Evolutionary conservation across 1,284 basidiomycete genomes (phyloP), one percentile per base, ranked within the genome.

Genomic region (Ustilago nuda): DNA sequence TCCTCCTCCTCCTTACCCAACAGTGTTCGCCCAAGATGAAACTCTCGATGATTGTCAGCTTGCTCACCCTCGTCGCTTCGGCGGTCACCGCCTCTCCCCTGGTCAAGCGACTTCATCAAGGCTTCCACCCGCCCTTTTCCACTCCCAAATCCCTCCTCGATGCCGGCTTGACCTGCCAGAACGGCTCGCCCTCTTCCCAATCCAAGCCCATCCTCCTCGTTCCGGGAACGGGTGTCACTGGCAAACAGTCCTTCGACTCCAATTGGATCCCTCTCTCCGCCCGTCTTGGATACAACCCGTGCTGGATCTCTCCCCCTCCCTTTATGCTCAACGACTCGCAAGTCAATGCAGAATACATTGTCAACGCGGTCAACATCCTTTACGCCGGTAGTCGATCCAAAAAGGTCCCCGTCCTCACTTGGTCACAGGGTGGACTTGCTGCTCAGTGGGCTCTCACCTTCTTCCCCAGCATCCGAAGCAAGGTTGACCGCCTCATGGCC

Each of bases 311-410:
- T 1, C 66, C 75, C 0, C 66, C 70, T 4, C 75, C 75, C 1
- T 77, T 50, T 46, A 69, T 77, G 70, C 70, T 77, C 43, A 70
- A 73, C 57, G 70, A 72, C 36, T 52, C 70, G 0, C 62, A 66
- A 48, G 27, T 66, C n/a, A 77, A 70, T 30, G 70, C 64, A 36
- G 75, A 77, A 41, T 77, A 77, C 63, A 56, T 77, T 15, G 75
- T 73, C 50, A 63, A 77, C n/a, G 75, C 75, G 2, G 51, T 77
- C 17, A 27, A 41, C 19, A 58, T 33, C 5, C 66, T 77, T 33
- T 61, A 57, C 13, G 30, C 59, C 2, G 70, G 56, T 1, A 51
- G 39, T 0, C 66, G 70, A 15, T 39, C 27, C 4, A 51, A 33
- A 5, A 54, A 53, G n/a, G 54, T 77, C 1, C 70, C 75, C 6